A percentile compares a stretch with the other conserved stretches of the same genome.
Conservation (phyloP, 768 basidiomycete species). For the Sistotremastrum niveocremeum region DNA sequence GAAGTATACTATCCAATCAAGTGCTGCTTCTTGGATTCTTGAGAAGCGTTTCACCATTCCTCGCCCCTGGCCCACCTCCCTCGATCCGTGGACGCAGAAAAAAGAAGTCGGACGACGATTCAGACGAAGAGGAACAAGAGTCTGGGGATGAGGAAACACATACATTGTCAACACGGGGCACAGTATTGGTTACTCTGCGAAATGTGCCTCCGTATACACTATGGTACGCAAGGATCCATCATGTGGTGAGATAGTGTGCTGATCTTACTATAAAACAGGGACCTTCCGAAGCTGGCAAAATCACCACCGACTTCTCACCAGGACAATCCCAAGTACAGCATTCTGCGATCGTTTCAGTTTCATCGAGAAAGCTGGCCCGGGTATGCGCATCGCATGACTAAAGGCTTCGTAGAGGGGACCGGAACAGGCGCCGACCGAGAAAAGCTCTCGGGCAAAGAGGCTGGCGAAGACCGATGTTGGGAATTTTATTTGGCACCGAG, state of each 20-base stretch:
- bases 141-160: slow-evolving; percentile 11
- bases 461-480: slow-evolving; percentile 75
- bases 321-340: slow-evolving; percentile 53
- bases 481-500: slow-evolving; percentile 46
- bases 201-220: slow-evolving; percentile 78
- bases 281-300: slow-evolving; percentile 62
- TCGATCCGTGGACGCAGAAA: slow-evolving; percentile 24
- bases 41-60: slow-evolving; percentile 48
- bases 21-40: slow-evolving; percentile 70
- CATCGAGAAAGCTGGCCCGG: slow-evolving; percentile 57
- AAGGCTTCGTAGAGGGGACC: slow-evolving; percentile 59
- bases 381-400: slow-evolving; percentile 91
- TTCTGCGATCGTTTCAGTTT: slow-evolving; percentile 74
- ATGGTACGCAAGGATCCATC: slow-evolving; percentile 38
- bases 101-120: slow-evolving; percentile 24
- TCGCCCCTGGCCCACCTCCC: slow-evolving; percentile 47
- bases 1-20: slow-evolving; percentile 88
- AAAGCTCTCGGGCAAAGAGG: slow-evolving; percentile 23
- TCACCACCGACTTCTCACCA: slow-evolving; percentile 29
- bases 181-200: slow-evolving; percentile 73
- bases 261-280: slow-evolving; percentile 31
- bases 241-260: background rate
- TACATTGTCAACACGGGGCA: slow-evolving; percentile 34
- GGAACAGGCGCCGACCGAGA: slow-evolving; percentile 52
- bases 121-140: slow-evolving; percentile 26